Evolutionary conservation across 805 yeast genomes (phyloP), one percentile per base, ranked within the genome.

Genomic region (Cephaloascus fragrans): DNA sequence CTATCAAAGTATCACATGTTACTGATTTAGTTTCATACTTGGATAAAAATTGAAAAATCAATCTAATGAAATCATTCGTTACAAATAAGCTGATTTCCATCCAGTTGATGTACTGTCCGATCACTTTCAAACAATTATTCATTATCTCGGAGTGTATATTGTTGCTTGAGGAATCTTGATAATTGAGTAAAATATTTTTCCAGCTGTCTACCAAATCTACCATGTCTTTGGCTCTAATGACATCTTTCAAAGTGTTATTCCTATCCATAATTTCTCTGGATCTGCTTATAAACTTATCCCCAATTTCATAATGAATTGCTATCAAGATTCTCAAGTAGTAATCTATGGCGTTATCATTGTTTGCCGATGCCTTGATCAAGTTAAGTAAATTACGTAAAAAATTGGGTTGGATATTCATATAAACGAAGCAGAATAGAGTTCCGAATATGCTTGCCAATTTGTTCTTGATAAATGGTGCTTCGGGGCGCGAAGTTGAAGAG

Each of bases 51-150:
- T 70, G 73, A 50, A 77, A 80, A 36, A 87, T 70, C 29, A 73
- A 53, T 19, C 67, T 59, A 49, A 85, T 62, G 47, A 74, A 79
- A 18, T 73, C 73, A 26, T 73, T 69, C 37, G 75, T 76, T 23
- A 88, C 69, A 39, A 90, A 76, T 48, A 86, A 65, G 39, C 80
- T 67, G 44, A 89, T 79, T 55, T 86, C 94, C 56, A 89, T 86
- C 98, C 99, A 93, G 18, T 89, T 80, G 18, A 88, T 83, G 72
- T 83, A 93, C 10, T 77, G 77, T 9, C 97, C 97, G 40, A 93
- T 75, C 40, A 78, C 78, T 38, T 68, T 67, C 37, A 87, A 67
- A 4, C 77, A 62, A 43, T 73, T 72, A 44, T 71, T 76, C 50
- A 84, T 48, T 44, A 83, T 69, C 42, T 75, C 77, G 45, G 51